Conservation (phyloP, 202 grass and related monocot genomes). For the Panicum virgatum region DNA sequence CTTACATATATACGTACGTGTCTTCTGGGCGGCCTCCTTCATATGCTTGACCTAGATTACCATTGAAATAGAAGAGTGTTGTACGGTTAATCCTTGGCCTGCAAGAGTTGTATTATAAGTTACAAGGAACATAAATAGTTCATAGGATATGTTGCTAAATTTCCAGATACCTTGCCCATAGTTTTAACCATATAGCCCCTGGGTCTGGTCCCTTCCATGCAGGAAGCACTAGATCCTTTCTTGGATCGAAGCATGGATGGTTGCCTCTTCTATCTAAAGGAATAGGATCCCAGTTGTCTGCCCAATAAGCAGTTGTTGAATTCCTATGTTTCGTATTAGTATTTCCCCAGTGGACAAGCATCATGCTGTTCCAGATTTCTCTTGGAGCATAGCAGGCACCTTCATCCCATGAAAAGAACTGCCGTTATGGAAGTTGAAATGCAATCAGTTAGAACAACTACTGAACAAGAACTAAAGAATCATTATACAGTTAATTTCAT, state of each 20-base stretch:
- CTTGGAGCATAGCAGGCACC: slow-evolving; percentile 95
- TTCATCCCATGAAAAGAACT: slow-evolving; percentile 99
- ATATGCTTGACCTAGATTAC: slow-evolving; percentile 91
- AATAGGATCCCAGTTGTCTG: slow-evolving; percentile 85
- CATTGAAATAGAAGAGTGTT: slow-evolving; percentile 96
- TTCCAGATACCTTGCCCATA: slow-evolving; percentile 73
- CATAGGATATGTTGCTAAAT: slow-evolving; percentile 9
- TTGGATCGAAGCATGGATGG: slow-evolving; percentile 91
- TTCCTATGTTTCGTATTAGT: slow-evolving; percentile 87
- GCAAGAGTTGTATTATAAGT: slow-evolving; percentile 27
- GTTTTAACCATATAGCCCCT: slow-evolving; percentile 82
- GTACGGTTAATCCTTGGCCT: slow-evolving; percentile 70
- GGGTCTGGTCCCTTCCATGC: slow-evolving; percentile 90
- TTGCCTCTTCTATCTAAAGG: slow-evolving; percentile 74
- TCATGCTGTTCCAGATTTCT: slow-evolving; percentile 97
- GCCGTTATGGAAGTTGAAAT: slow-evolving; percentile 45
- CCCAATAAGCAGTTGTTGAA: slow-evolving; percentile 93
- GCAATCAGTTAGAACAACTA: slow-evolving; percentile 17
- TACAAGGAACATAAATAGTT: slow-evolving; percentile 28
- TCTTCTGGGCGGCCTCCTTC: slow-evolving; percentile 77
- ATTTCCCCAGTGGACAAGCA: slow-evolving; percentile 99
- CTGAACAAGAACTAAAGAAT: slow-evolving; percentile 16
- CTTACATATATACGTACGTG: slow-evolving; percentile 60
- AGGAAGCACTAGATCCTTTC: slow-evolving; percentile 90
- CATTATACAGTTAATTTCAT: slow-evolving; percentile 32